These are phyloP conservation scores for Cadophora sp. DNA, from an alignment of 2,329 filamentous ascomycete species.

Conservation along the genomic window DNA sequence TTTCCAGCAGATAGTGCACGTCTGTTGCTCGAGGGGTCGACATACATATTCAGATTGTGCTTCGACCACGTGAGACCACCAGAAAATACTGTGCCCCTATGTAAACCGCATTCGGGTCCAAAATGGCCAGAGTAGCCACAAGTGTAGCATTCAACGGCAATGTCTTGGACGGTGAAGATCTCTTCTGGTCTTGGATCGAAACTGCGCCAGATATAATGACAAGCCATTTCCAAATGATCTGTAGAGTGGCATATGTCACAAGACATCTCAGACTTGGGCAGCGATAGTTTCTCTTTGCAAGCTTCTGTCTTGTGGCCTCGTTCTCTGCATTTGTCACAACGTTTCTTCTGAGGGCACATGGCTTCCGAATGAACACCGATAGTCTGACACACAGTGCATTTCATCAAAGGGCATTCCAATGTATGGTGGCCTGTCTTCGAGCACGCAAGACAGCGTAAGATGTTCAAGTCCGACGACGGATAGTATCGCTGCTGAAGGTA, in stretches of 20 bases:
- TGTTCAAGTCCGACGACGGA: conserved; percentile 44
- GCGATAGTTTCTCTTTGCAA: conserved; percentile 63
- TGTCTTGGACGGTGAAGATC: conserved; percentile 55
- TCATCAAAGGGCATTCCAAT: conserved; percentile 51
- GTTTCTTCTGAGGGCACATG: conserved; percentile 56
- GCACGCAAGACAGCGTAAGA: conserved; percentile 57
- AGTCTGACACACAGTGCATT: conserved; percentile 57
- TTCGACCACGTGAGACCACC: conserved; percentile 59
- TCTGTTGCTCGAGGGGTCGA: conserved; percentile 52
- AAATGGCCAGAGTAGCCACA: conserved; percentile 64
- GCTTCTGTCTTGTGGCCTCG: conserved; percentile 60
- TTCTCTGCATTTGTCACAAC: conserved; percentile 67
- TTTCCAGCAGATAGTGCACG: conserved; percentile 39
- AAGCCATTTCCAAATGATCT: conserved; percentile 65
- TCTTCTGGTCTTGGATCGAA: conserved; percentile 52
- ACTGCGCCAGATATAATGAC: conserved; percentile 66
- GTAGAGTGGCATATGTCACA: conserved; percentile 66
- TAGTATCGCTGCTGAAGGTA: conserved; percentile 55
- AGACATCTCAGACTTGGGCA: conserved; percentile 59
- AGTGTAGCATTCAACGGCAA: conserved; percentile 60
- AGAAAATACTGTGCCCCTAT: conserved; percentile 30
- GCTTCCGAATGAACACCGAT: conserved; percentile 53
- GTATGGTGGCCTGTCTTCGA: conserved; percentile 55
- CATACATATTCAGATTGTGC: conserved; percentile 55
- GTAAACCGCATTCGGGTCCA: conserved; percentile 58